These are phyloP conservation scores for Arabidopsis hybrid DNA, from an alignment of 441 rosid species.

Conservation along the genomic window DNA sequence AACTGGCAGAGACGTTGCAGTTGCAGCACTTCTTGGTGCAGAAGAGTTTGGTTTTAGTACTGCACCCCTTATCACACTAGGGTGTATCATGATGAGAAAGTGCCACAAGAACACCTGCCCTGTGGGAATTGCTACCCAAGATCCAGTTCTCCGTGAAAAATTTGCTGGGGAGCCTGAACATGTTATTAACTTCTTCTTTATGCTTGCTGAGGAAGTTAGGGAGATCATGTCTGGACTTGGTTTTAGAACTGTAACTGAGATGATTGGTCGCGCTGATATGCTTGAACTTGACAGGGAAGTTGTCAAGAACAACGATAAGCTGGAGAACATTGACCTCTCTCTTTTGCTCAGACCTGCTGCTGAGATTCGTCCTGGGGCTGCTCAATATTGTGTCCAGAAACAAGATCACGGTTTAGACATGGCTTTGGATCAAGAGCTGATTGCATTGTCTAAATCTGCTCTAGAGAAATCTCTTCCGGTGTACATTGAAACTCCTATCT, in stretches of 20 bases:
- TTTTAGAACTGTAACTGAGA: constrained; percentile 79
- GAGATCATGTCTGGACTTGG: constrained; percentile 99
- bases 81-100: constrained; percentile 99
- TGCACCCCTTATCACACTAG: constrained; percentile 98
- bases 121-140: constrained; percentile 99
- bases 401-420: constrained; percentile 98
- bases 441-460: constrained; percentile 74
- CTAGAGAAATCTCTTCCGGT: constrained; percentile 87
- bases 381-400: constrained; percentile 91
- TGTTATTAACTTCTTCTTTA: constrained; percentile 97
- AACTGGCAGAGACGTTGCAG: constrained; percentile 99
- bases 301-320: constrained; percentile 75
- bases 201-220: constrained; percentile 99
- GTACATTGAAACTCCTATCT: constrained; percentile 78
- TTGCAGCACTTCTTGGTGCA: constrained; percentile 99
- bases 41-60: constrained; percentile 99
- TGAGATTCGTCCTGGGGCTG: constrained; percentile 95
- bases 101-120: constrained; percentile 99
- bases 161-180: constrained; percentile 99
- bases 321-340: constrained; percentile 92
- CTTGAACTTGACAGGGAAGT: constrained; percentile 98
- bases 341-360: constrained; percentile 92
- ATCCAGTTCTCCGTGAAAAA: constrained; percentile 97
- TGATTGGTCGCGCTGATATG: constrained; percentile 99
- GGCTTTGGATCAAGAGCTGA: constrained; percentile 91